These are phyloP conservation scores for Fusarium buxicola DNA, from an alignment of 2,329 filamentous ascomycete genomes.

Conservation along the genomic window DNA sequence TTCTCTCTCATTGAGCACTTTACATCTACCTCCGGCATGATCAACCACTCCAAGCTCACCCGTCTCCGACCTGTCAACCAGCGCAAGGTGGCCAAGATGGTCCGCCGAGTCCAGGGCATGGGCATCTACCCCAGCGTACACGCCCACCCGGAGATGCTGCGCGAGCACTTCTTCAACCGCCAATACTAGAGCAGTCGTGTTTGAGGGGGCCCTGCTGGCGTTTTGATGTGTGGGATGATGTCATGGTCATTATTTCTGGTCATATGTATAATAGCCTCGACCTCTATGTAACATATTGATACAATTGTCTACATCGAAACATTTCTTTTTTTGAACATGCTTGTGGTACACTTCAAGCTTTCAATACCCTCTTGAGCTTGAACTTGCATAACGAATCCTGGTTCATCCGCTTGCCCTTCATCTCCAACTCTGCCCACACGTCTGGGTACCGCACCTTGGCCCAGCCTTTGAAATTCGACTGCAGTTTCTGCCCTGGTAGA, in stretches of 20 bases:
- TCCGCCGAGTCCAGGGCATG: constrained; percentile 87
- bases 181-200: constrained; percentile 24
- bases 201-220: constrained; percentile 15
- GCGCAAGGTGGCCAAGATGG: constrained; percentile 91
- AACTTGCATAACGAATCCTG: constrained; percentile 61
- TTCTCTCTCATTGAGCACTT: constrained; percentile 92
- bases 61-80: constrained; percentile 91
- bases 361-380: constrained; percentile 61
- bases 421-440: constrained; percentile 75
- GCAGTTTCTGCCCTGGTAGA: constrained; percentile 72
- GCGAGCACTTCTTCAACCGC: constrained; percentile 51
- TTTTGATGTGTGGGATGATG: constrained; percentile 35
- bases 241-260: constrained; percentile 44
- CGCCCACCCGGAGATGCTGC: constrained; percentile 84
- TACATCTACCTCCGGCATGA: constrained; percentile 85
- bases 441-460: constrained; percentile 74
- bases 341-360: constrained; percentile 57
- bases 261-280: constrained; percentile 53
- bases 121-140: constrained; percentile 94
- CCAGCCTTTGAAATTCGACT: constrained; percentile 80
- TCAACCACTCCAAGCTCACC: constrained; percentile 80
- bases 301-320: constrained; percentile 46
- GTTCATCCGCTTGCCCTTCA: constrained; percentile 60
- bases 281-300: constrained; percentile 52
- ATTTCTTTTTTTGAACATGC: constrained; percentile 31